These are phyloP conservation scores for Achaetomiella virescens DNA, from an alignment of 495 filamentous ascomycete genomes.

Conservation along the genomic window DNA sequence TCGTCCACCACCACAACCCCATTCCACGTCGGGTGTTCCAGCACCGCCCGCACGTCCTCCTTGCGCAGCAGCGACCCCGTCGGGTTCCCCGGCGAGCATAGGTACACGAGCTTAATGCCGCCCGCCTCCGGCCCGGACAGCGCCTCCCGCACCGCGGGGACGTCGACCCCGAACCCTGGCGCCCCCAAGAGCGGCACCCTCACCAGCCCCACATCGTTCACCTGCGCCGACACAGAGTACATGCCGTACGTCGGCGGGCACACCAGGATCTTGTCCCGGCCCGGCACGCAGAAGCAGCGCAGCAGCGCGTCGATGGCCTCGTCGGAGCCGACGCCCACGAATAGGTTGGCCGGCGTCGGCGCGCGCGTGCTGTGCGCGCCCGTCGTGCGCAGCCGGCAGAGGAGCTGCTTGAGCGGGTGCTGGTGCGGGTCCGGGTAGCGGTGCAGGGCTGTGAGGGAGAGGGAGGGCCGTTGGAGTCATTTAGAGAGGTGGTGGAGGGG, in stretches of 20 bases:
- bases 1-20: conserved; percentile 91
- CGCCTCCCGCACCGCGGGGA: conserved; percentile 56
- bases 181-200: conserved; percentile 66
- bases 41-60: conserved; percentile 62
- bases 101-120: conserved; percentile 78
- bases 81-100: conserved; percentile 93
- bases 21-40: conserved; percentile 91
- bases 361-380: conserved; percentile 67
- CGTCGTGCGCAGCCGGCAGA: conserved; percentile 85
- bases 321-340: conserved; percentile 91
- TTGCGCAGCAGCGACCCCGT: conserved; percentile 74
- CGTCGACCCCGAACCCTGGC: conserved; percentile 62
- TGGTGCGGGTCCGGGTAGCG: conserved; percentile 98
- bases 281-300: conserved; percentile 84
- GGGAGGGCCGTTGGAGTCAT: conserved; percentile 27
- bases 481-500: conserved; percentile 17
- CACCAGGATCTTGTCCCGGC: conserved; percentile 80
- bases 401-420: conserved; percentile 69
- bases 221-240: conserved; percentile 88
- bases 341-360: conserved; percentile 78
- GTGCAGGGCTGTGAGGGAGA: conserved; percentile 76
- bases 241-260: conserved; percentile 98
- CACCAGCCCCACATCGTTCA: conserved; percentile 84
- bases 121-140: conserved; percentile 47
- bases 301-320: conserved; percentile 93